Evolutionary conservation across 108 stramenopile genomes (phyloP).

Genomic region (Fistulifera pelliculosa): DNA sequence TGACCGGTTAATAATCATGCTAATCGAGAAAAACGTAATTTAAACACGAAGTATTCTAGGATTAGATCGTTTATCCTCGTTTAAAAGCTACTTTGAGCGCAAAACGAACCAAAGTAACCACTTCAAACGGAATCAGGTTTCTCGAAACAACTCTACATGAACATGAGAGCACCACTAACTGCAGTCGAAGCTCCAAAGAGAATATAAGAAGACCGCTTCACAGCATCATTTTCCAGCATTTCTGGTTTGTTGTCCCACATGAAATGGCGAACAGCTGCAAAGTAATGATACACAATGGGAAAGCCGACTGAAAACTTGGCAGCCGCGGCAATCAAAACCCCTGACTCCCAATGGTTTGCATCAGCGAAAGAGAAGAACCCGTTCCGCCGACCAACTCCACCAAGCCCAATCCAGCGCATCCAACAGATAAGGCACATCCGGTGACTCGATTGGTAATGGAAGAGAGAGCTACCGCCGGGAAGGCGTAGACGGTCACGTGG

Average conservation of each 20-base stretch:
- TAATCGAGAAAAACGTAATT: background rate
- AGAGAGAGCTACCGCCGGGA: conserved; percentile 79
- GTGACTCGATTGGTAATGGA: conserved; percentile 93
- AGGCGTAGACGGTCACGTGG: conserved; percentile 92
- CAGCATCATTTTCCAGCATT: conserved; percentile 50
- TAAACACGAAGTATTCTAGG: background rate
- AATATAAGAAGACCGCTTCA: conserved; percentile 58
- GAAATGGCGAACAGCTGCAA: conserved; percentile 78
- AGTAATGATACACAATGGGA: conserved; percentile 86
- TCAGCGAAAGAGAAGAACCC: conserved; percentile 62
- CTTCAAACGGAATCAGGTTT: background rate
- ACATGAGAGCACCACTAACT: conserved; percentile 34
- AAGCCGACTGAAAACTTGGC: conserved; percentile 87
- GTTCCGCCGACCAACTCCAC: conserved; percentile 65
- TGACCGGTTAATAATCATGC: conserved; percentile 36
- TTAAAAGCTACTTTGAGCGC: background rate
- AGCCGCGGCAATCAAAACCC: conserved; percentile 44
- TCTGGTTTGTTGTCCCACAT: conserved; percentile 71
- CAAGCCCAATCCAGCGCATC: conserved; percentile 67
- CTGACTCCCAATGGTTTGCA: conserved; percentile 60
- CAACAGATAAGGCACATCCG: conserved; percentile 74
- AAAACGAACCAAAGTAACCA: background rate
- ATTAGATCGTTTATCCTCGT: background rate
- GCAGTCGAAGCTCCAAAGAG: conserved; percentile 48
- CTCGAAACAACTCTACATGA: conserved; percentile 24